Base-by-base conservation (phyloP, 2,329 filamentous ascomycete species). In the Cercospora citrullina region DNA sequence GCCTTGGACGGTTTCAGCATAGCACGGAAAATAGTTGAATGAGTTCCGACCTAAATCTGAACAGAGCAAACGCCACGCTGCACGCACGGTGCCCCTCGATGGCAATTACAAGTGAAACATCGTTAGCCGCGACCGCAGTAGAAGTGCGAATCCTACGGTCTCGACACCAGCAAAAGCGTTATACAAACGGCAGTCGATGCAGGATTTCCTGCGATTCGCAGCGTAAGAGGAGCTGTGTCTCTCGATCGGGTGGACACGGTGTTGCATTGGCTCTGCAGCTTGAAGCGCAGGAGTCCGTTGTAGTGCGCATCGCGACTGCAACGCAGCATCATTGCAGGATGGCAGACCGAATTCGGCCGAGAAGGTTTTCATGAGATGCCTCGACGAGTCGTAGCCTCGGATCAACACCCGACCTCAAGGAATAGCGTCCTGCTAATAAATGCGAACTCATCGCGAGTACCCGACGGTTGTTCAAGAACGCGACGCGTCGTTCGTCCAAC, bases 1-100 rank as follows among this genome's bases (percentile, higher is more conserved):
- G 26, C 39, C 18, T 62, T 62, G 39, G 39, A 51, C 60, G n/a
- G 16, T n/a, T 63, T 16, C 36, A 61, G 59, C 21, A 21, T 61
- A 61, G 59, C 45, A 63, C 60, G 51, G 31, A 55, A 63, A 28
- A 45, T 36, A 55, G 31, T 42, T 64, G 18, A 57, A 57, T 42
- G 31, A 33, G 18, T 51, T 64, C 30, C 28, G 48, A 33, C 42
- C 48, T 33, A 23, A 53, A 39, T 42, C 18, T 30, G 48, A 36
- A 39, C 61, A 30, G 48, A 64, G 45, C 61, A 21, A 23, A 55
- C 61, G 53, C 53, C 23, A 57, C 26, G 53, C 53, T 51, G 45
- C 45, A 51, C 45, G 18, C 18, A 21, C 18, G 18, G 18, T 51
- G 21, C 45, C 45, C 45, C 45, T 51, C 45, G 45, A 51, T 51